Percentiles rank a stretch among this genome's conserved stretches.
These are phyloP conservation scores for Ceratobasidium sp. DNA, from an alignment of 1,284 basidiomycete genomes.

Conservation along the genomic window DNA sequence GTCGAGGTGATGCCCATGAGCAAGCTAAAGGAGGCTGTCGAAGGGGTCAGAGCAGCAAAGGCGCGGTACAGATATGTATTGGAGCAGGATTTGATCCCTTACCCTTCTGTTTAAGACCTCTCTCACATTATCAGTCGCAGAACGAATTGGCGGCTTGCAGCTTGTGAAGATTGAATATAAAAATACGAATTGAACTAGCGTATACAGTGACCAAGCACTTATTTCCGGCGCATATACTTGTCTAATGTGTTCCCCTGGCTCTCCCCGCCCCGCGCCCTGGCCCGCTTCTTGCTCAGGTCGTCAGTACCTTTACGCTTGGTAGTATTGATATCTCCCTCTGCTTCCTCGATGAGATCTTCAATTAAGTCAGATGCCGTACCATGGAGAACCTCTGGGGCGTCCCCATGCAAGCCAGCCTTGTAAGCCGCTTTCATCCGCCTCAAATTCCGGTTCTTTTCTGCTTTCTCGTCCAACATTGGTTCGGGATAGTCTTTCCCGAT, in stretches of 20 bases:
- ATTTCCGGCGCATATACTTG: constrained; percentile 29
- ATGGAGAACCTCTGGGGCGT: constrained; percentile 49
- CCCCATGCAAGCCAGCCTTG: constrained; percentile 49
- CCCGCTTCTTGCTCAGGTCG: constrained; percentile 10
- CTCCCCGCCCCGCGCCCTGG: neutral
- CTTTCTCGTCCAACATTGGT: constrained; percentile 54
- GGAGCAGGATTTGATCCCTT: constrained; percentile 51
- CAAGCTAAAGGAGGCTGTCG: constrained; percentile 62
- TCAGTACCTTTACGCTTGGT: constrained; percentile 3
- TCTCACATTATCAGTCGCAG: no score
- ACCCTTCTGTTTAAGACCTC: neutral
- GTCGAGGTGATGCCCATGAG: constrained; percentile 65
- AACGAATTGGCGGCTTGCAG: no score
- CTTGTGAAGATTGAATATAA: no score
- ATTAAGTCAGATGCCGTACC: constrained; percentile 48
- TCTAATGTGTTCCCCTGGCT: constrained; percentile 7
- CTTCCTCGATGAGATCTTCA: constrained; percentile 41
- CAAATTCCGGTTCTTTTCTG: constrained; percentile 44
- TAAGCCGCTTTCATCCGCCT: constrained; percentile 53
- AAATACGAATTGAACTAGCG: no score
- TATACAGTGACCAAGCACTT: neutral
- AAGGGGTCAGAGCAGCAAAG: constrained; percentile 61
- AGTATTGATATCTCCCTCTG: neutral
- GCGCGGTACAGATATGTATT: constrained; percentile 62
- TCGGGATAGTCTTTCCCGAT: constrained; percentile 55